Evolutionary conservation across 164 flowering plant species (phyloP), one percentile per base, ranked within the genome.

Genomic region (Aristolochia californica): DNA sequence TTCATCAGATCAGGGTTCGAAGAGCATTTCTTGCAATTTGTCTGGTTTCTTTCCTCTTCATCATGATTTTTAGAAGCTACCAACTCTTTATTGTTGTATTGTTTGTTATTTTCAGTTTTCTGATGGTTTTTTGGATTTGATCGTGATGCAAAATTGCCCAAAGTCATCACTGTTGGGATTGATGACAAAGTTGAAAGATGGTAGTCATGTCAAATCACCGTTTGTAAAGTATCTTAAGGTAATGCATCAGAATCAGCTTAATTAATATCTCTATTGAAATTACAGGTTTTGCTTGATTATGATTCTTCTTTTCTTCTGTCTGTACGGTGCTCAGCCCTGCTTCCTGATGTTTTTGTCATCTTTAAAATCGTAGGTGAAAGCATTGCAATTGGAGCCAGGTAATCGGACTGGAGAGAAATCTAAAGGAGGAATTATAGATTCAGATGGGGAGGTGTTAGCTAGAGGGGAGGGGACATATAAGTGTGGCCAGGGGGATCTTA

Each of bases 391-490:
- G 70, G 85, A 89, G 69, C 97, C 96, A 5, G 96, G 97, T 26
- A 60, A 75, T 3, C 80, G 74, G 9, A 55, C 61, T 0, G 78
- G 67, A 1, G 88, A 84, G 44, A 76, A 83, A 16, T 47, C 72
- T 15, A 88, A 61, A 74, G 99, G 76, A 55, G 97, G 99, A 45
- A 90, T 94, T 65, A 84, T 94, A 56, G 97, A 90, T 62, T 73
- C 74, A 2, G 99, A 94, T 68, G 99, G 99, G 18, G 99, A 94
- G 75, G 96, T 90, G 60, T 62, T 94, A 44, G 97, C 97, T n/a
- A 78, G 88, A 74, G 99, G 97, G 49, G 71, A 66, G 38, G 86
- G 88, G 53, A 77, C 91, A 28, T 82, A 81, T 71, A 83, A 72
- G 60, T 75, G 64, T 53, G 85, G 71, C 17, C 72, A 78, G 53